Evolutionary conservation across 2,329 filamentous ascomycete species (phyloP).

Genomic region (Colletotrichum sp.): DNA sequence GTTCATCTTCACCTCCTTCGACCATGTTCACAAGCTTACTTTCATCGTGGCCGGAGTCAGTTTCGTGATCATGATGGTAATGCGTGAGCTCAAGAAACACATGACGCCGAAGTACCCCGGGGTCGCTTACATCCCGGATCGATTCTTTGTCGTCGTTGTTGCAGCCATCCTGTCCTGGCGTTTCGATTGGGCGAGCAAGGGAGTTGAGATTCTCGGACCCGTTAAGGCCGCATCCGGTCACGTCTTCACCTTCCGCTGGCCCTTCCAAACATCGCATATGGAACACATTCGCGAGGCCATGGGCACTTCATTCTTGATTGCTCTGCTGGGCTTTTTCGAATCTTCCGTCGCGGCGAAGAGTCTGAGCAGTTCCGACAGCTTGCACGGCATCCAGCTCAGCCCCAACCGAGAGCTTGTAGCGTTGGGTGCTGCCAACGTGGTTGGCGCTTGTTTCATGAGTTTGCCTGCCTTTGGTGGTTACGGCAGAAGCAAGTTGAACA

Average conservation of each 20-base stretch:
- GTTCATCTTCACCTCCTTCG: conserved; percentile 75
- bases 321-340: conserved; percentile 97
- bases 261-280: conserved; percentile 79
- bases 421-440: conserved; percentile 86
- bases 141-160: conserved; percentile 86
- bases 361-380: conserved; percentile 71
- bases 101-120: conserved; percentile 80
- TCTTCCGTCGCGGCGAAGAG: conserved; percentile 96
- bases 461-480: conserved; percentile 96
- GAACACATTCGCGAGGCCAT: conserved; percentile 84
- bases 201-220: conserved; percentile 82
- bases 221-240: conserved; percentile 77
- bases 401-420: conserved; percentile 94
- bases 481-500: conserved; percentile 93
- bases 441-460: conserved; percentile 90
- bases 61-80: conserved; percentile 90
- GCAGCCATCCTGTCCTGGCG: conserved; percentile 81
- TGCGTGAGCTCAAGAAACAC: conserved; percentile 78
- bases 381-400: conserved; percentile 83
- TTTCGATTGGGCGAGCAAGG: conserved; percentile 78
- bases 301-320: conserved; percentile 91
- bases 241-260: conserved; percentile 82
- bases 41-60: conserved; percentile 77
- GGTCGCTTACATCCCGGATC: conserved; percentile 90
- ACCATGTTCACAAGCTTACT: conserved; percentile 75